These are phyloP conservation scores for Ustilago tritici DNA, from an alignment of 1,284 basidiomycete genomes.

Conservation along the genomic window DNA sequence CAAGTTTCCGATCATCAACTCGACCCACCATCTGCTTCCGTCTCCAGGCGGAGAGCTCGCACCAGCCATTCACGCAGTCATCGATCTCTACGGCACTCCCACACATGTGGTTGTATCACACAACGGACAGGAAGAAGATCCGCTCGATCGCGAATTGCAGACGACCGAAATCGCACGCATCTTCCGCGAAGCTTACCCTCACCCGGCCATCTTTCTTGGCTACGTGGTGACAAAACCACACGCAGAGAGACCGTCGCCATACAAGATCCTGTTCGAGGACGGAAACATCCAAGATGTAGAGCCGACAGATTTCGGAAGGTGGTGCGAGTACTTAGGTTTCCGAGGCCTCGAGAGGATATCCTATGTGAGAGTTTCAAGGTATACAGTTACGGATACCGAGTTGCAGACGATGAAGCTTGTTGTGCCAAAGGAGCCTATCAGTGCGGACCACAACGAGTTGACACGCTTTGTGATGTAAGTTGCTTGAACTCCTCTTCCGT, in stretches of 20 bases:
- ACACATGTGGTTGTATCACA: slow-evolving; percentile 88
- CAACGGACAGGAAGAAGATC: slow-evolving; percentile 92
- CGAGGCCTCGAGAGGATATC: slow-evolving; percentile 59
- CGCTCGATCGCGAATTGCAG: slow-evolving; percentile 87
- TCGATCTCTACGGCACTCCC: slow-evolving; percentile 84
- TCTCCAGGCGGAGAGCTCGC: slow-evolving; percentile 86
- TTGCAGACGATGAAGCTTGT: slow-evolving; percentile 65
- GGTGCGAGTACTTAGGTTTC: slow-evolving; percentile 68
- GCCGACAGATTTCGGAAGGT: slow-evolving; percentile 55
- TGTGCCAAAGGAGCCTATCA: slow-evolving; percentile 50
- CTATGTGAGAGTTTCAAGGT: slow-evolving; percentile 64
- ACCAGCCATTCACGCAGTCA: slow-evolving; percentile 79
- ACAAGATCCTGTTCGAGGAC: slow-evolving; percentile 77
- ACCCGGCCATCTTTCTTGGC: slow-evolving; percentile 84
- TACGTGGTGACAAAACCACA: slow-evolving; percentile 80
- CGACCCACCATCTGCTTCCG: slow-evolving; percentile 88
- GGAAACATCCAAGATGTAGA: slow-evolving; percentile 72
- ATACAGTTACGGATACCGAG: slow-evolving; percentile 66
- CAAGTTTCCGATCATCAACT: slow-evolving; percentile 87
- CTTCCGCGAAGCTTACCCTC: slow-evolving; percentile 79
- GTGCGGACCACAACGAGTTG: slow-evolving; percentile 53
- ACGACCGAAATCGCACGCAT: slow-evolving; percentile 84
- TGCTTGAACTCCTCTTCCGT: background rate
- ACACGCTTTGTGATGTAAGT: slow-evolving; percentile 48
- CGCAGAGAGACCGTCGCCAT: slow-evolving; percentile 81